Conservation (phyloP, 164 flowering plant species). For the Sedum album region DNA sequence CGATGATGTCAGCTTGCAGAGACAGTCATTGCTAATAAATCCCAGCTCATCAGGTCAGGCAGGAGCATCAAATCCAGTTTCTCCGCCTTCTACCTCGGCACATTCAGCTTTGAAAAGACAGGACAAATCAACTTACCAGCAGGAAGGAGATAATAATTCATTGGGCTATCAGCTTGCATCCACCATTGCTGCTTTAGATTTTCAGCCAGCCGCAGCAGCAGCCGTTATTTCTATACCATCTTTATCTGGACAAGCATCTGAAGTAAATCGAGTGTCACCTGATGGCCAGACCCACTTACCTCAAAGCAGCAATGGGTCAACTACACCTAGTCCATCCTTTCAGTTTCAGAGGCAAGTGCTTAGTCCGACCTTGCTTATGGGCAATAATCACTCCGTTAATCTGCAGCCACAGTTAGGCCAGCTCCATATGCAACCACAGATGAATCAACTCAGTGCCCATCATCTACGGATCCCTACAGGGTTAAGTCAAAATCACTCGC, state of each 20-base stretch:
- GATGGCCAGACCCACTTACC: conserved; percentile 8
- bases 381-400: conserved; percentile 26
- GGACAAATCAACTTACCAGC: conserved; percentile 17
- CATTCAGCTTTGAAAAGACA: conserved; percentile 13
- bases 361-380: conserved; percentile 8
- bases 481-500: not conserved
- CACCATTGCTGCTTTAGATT: conserved; percentile 12
- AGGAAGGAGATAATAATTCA: conserved; percentile 13
- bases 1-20: conserved; percentile 18
- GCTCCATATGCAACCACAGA: not conserved
- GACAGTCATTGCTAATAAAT: conserved; percentile 10
- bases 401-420: conserved; percentile 17
- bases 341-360: conserved; percentile 16
- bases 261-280: conserved; percentile 11
- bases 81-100: conserved; percentile 11
- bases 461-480: not conserved
- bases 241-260: conserved; percentile 6
- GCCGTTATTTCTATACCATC: not conserved
- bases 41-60: conserved; percentile 10
- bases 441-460: not conserved
- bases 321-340: conserved; percentile 19
- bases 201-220: conserved; percentile 5
- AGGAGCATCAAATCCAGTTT: conserved; percentile 7
- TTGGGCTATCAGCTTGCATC: conserved; percentile 8
- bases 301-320: conserved; percentile 9